Evolutionary conservation across 345 rosid species (phyloP), one percentile per base, ranked within the genome.

Genomic region (Stellera chamaejasme): DNA sequence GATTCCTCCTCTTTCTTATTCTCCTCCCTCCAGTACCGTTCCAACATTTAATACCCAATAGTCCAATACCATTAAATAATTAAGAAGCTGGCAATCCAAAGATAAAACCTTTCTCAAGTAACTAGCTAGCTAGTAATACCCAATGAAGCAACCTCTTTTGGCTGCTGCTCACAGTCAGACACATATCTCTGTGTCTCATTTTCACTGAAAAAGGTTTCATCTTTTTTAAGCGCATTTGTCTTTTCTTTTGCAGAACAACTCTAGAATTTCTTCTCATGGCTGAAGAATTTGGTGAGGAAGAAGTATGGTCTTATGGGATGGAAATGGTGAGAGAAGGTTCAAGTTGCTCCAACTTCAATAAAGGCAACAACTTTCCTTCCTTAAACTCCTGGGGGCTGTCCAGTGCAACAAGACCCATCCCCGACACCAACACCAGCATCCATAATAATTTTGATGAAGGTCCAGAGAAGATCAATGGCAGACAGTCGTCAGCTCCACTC

Each of bases 281-380:
- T 62, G 88, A 74, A 66, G 89, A 90, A 52, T 84, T 87, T 73
- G 83, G 77, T 50, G 96, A 87, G 73, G 85, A 73, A 62, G 93
- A 87, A 36, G 71, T 84, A 5, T 87, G 93, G 88, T 76, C 79
- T 5, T 75, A 61, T 56, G 64, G 26, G 46, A 75, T 64, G 44
- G 79, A 72, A 26, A 19, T 19, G 39, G 3, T 32, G 39, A 71
- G 58, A 32, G 80, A 73, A 54, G 77, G 73, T 68, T 66, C 83
- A 64, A 55, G 70, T 59, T 5, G 39, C 39, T 75, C 67, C 28
- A 72, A 57, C 36, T 61, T 28, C 39, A 75, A 63, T 63, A 71
- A 78, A 48, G 64, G 62, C n/a, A 79, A 72, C 26, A 68, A 70
- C 32, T 32, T 32, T 26, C 57, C 75, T 56, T 69, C 83, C 52